A percentile compares a stretch with the other conserved stretches of the same genome.
Evolutionary conservation across 2,329 filamentous ascomycete genomes (phyloP).

Genomic region (Grosmannia huntii): DNA sequence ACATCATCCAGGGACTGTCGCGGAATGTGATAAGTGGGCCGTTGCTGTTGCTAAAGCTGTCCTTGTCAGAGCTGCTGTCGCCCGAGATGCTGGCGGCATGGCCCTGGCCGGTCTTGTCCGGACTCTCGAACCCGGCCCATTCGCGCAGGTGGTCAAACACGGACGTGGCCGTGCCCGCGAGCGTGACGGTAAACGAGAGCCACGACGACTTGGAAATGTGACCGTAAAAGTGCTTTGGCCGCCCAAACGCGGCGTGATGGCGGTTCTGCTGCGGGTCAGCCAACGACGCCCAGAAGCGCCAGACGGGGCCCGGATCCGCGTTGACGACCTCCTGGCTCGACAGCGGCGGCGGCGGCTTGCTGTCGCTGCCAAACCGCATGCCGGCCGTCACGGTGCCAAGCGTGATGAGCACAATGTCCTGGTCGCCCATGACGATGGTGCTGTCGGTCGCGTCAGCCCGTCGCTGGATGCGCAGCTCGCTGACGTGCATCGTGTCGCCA

Average conservation of each 20-base stretch:
- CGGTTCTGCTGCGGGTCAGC: conserved; percentile 13
- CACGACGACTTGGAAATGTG: conserved; percentile 20
- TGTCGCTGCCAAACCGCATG: conserved; percentile 18
- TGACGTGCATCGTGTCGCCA: neutral
- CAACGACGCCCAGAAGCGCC: conserved; percentile 24
- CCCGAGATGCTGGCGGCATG: neutral
- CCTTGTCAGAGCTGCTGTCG: conserved; percentile 10
- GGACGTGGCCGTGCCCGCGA: conserved; percentile 14
- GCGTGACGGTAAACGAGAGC: conserved; percentile 25
- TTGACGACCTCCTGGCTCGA: conserved; percentile 9
- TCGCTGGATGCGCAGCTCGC: neutral
- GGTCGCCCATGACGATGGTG: neutral
- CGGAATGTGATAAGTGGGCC: conserved; percentile 21
- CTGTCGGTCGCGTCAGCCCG: neutral
- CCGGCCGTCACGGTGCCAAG: conserved; percentile 22
- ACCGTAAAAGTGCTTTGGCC: conserved; percentile 25
- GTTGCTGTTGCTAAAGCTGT: conserved; percentile 6
- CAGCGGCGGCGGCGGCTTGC: conserved; percentile 15
- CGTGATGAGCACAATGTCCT: conserved; percentile 24
- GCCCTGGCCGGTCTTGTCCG: neutral
- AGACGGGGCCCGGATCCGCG: conserved; percentile 22
- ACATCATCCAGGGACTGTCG: conserved; percentile 25
- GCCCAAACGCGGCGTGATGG: conserved; percentile 20
- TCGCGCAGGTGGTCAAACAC: conserved; percentile 17
- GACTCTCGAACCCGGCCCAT: conserved; percentile 8